Evolutionary conservation across 225 moss, liverwort and hornwort genomes (phyloP), one percentile per base, ranked within the genome.

Genomic region (Anthoceros angustus): DNA sequence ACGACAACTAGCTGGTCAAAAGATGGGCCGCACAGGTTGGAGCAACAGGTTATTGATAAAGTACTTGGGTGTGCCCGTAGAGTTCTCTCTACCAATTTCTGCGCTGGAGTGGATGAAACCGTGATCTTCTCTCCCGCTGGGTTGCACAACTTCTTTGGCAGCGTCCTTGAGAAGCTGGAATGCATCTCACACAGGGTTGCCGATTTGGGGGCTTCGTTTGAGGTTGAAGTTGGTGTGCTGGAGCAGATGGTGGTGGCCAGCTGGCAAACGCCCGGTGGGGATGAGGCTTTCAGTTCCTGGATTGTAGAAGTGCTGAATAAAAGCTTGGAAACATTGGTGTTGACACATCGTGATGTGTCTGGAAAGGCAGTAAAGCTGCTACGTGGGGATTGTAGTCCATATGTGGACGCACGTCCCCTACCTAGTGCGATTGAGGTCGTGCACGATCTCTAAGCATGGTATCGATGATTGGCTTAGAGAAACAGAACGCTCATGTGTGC

Each of bases 41-140:
- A 82, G 7, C 71, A 48, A 3, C 69, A 55, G 12, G 55, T 76
- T 8, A 72, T 72, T 10, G 77, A 78, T 25, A 71, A 73, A 50
- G 73, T 86, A 18, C 63, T 91, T 0, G 66, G 63, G 1, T 72
- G 67, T 41, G 85, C 85, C 5, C 84, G 78, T n/a, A 40, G 38
- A 8, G 25, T 71, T 1, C 68, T 87, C 21, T 74, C 86, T 0
- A 72, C 73, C 0, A 88, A 78, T 49, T 82, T 91, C 25, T 84
- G 77, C 10, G 64, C 68, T 0, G 45, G 80, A 18, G 73, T 85
- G 4, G 87, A 98, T 73, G 82, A 77, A 9, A 68, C 80, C 0
- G 84, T 98, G 1, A 75, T 84, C 8, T 86, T 98, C 39, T 78
- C 82, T 11, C 77, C 91, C 3, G 88, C 76, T 46, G 77, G 88